A percentile compares a stretch with the other conserved stretches of the same genome.
Conservation (phyloP, 257 asterid genomes). For the Rubia yunnanensis region DNA sequence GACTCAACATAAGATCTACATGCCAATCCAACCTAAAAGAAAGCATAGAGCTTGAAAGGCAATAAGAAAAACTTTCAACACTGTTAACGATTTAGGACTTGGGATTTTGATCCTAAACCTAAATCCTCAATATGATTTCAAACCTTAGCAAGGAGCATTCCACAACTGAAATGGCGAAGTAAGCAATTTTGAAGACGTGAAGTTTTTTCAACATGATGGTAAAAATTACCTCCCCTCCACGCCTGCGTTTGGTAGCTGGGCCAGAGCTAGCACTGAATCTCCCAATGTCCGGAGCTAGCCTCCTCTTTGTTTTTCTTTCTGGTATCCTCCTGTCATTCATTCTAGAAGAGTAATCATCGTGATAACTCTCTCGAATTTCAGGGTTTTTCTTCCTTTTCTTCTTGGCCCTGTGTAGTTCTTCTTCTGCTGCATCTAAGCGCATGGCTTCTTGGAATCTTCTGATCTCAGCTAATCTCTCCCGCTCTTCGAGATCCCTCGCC, state of each 20-base stretch:
- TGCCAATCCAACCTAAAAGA: background rate
- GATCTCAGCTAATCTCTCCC: slow-evolving; percentile 54
- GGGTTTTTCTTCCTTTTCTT: slow-evolving; percentile 65
- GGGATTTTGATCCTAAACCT: background rate
- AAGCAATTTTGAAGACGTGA: background rate
- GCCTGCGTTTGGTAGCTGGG: slow-evolving; percentile 74
- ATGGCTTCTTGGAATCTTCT: slow-evolving; percentile 59
- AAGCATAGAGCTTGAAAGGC: background rate
- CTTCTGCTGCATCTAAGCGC: slow-evolving; percentile 91
- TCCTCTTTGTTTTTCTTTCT: slow-evolving; percentile 55
- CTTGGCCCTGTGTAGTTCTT: slow-evolving; percentile 56
- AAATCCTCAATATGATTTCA: background rate
- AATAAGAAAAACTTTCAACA: background rate
- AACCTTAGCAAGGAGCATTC: background rate
- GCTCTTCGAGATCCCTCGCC: slow-evolving; percentile 47
- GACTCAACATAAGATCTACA: slow-evolving; percentile 2
- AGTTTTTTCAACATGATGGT: background rate
- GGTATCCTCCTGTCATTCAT: slow-evolving; percentile 66
- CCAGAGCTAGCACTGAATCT: slow-evolving; percentile 38
- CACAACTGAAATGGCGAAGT: background rate
- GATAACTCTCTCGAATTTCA: slow-evolving; percentile 54
- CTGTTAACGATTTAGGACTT: background rate
- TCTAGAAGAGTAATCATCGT: slow-evolving; percentile 56
- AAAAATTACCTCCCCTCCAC: slow-evolving; percentile 84
- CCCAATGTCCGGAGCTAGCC: slow-evolving; percentile 42